Evolutionary conservation across 2,329 filamentous ascomycete genomes (phyloP), one percentile per base, ranked within the genome.

Genomic region (Aspergillus felis): DNA sequence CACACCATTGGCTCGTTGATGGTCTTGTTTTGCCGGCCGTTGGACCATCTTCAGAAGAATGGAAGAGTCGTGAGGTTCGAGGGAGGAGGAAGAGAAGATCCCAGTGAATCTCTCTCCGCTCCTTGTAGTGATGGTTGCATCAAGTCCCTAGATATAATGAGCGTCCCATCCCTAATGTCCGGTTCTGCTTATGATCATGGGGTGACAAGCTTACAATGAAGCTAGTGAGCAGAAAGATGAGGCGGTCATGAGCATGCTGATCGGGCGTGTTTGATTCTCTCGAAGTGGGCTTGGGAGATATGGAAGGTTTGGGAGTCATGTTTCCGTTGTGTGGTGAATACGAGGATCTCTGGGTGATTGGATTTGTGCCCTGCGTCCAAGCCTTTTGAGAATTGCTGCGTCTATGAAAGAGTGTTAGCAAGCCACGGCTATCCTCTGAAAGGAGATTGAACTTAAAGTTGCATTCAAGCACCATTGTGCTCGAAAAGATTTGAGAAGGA

Each of bases 31-130:
- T 48, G 74, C 71, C 56, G 78, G 70, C 61, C 79, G 81, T 68
- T 83, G 84, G 32, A 84, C 83, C 86, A 89, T 89, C 72, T 88
- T 89, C 64, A 88, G 77, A 28, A 81, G 74, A 65, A 87, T 82
- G 20, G 80, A 79, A 50, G 81, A 76, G 61, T 84, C 81, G 60
- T 71, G 76, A 4, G 79, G 69, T 54, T 84, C 81, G 27, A 83
- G 70, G 8, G 77, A 78, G 12, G 80, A 81, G 48, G 81, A 82
- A 44, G 83, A 85, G 65, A 87, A 83, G 38, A 87, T 81, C 56
- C 85, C 86, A 8, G 78, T 80, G 68, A 82, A 87, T 55, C 80
- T 81, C 50, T 87, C 85, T 64, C 85, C 85, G 65, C 77, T 82
- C 65, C 83, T 84, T 17, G 84, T 78, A 9, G 82, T 84, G 59